Evolutionary conservation across 352 stramenopile genomes (phyloP), one percentile per base, ranked within the genome.

Genomic region (Phytophthora crassamura): DNA sequence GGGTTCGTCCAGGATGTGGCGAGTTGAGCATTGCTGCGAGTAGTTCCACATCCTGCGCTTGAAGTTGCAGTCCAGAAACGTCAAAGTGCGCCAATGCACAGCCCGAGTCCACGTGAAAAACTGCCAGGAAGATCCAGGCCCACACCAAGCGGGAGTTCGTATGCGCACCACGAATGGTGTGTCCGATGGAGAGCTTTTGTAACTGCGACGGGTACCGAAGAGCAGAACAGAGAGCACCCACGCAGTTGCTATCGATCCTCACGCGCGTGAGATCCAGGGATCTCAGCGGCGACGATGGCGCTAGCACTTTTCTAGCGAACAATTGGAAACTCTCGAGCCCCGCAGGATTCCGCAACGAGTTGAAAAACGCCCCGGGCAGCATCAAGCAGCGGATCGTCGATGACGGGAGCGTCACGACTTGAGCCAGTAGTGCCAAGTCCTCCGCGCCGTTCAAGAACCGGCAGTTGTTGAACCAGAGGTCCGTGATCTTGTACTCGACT

Each of bases 71-170:
- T 4, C 57, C 61, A 14, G 72, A 66, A 18, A 77, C 52, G 34
- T 72, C 59, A 22, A 77, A 54, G 32, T 74, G 59, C 15, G 61
- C 33, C 10, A 86, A 54, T 14, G 49, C 54, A 1, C 52, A 70
- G 5, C 52, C 35, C 5, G 74, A 78, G 49, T 83, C 74, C 0
- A 55, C 62, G 34, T 86, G 77, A 56, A 86, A 82, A 0, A 78
- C 59, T 16, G 63, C 75, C 30, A 78, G 57, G 15, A 69, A 77
- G 45, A 86, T 72, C 77, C 77, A 86, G 12, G 57, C 64, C 73
- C 73, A 81, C 11, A 78, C 16, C 40, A 72, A 16, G 2, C 32
- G 41, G 16, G 54, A 43, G 35, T 66, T 72, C n/a, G 33, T 36
- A 7, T 69, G 53, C 2, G 65, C 64, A 12, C 63, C 59, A 22